phyloP scores from a whole-genome alignment of 805 yeast genomes.

The Metschnikowia gruessii region DNA sequence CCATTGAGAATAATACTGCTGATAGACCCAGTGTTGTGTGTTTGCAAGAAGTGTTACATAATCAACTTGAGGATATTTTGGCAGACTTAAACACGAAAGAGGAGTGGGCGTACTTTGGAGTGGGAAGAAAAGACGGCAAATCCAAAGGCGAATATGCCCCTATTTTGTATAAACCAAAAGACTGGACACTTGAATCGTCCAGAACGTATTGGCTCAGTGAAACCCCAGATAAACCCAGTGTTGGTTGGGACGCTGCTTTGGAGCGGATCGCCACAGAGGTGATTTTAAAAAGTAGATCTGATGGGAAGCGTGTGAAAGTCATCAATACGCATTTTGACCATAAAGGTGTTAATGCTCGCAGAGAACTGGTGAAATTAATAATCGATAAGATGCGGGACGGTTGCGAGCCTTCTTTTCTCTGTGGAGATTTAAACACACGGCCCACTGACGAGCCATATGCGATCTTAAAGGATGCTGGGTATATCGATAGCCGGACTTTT shows the following conservation, averaged over 20 bases:
- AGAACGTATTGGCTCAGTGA: conserved; percentile 41
- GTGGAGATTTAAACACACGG: conserved; percentile 44
- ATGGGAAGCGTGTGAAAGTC: conserved; percentile 28
- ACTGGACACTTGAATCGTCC: conserved; percentile 32
- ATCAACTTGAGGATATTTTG: conserved; percentile 35
- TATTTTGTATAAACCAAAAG: conserved; percentile 29
- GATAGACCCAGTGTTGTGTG: conserved; percentile 36
- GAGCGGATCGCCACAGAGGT: conserved; percentile 42
- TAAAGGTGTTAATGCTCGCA: conserved; percentile 35
- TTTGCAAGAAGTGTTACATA: conserved; percentile 38
- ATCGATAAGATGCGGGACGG: conserved; percentile 38
- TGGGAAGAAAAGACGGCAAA: conserved; percentile 18
- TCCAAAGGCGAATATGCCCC: conserved; percentile 28
- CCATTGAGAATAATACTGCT: conserved; percentile 40
- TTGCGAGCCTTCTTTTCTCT: conserved; percentile 35
- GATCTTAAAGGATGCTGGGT: conserved; percentile 35
- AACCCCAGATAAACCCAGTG: conserved; percentile 37
- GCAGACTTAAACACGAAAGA: conserved; percentile 23
- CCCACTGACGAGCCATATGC: conserved; percentile 41
- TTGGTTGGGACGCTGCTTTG: conserved; percentile 44
- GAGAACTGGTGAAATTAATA: conserved; percentile 34
- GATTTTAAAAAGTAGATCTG: conserved; percentile 26
- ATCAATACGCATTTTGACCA: conserved; percentile 46
- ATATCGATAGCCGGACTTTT: conserved; percentile 36
- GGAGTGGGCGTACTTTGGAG: conserved; percentile 32